A percentile compares a stretch with the other conserved stretches of the same genome.
Evolutionary conservation across 1,284 basidiomycete genomes (phyloP).

Genomic region (Heterobasidion occidentale): DNA sequence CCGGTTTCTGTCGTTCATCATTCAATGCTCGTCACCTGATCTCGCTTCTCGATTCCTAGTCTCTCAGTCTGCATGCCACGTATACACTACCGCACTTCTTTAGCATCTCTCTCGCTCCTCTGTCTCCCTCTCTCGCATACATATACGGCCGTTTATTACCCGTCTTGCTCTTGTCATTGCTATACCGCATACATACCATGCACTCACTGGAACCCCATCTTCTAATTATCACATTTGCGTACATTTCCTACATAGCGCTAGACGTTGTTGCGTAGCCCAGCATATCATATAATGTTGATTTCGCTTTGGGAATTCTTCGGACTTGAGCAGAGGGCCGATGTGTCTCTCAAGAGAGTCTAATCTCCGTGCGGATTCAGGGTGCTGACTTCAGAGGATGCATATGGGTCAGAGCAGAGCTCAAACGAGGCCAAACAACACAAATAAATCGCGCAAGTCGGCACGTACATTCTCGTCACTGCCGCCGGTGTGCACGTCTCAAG

Average conservation of each 20-base stretch:
- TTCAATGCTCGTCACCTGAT: not conserved
- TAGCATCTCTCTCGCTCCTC: conserved; percentile 3
- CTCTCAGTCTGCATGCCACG: conserved; percentile 1
- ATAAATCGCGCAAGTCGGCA: not conserved
- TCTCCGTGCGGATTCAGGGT: too few relatives aligned
- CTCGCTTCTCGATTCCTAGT: not conserved
- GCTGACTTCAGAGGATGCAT: too few relatives aligned
- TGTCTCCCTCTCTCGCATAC: conserved; percentile 2
- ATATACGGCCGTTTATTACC: conserved; percentile 1
- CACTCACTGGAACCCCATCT: conserved; percentile 1
- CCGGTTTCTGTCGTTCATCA: not conserved
- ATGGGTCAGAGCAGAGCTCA: not conserved
- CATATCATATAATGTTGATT: too few relatives aligned
- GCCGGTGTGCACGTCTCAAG: not conserved
- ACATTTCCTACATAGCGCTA: not conserved
- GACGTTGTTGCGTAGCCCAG: not conserved
- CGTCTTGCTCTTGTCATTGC: not conserved
- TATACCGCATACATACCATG: not conserved
- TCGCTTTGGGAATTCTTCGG: too few relatives aligned
- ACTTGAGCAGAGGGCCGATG: too few relatives aligned
- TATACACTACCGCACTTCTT: conserved; percentile 4
- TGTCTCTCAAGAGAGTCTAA: not conserved
- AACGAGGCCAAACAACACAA: conserved; percentile 1
- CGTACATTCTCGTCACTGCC: not conserved
- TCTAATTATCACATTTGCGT: not conserved